Evolutionary conservation across 768 basidiomycete species (phyloP).

Genomic region (Suillus bovinus): DNA sequence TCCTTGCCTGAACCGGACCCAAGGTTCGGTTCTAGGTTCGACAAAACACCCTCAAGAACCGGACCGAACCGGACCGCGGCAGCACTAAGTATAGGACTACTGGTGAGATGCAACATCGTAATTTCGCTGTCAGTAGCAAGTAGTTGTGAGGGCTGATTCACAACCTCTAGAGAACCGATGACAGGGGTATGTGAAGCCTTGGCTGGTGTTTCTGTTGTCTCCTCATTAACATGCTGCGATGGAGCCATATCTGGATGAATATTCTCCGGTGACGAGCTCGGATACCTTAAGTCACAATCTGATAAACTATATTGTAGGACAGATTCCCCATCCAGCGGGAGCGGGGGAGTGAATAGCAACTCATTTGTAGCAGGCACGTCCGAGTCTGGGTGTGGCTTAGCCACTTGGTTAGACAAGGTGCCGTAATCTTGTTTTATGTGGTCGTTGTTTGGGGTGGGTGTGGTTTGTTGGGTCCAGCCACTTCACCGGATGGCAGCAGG

Average conservation of each 20-base stretch:
- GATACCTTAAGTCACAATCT: neutral
- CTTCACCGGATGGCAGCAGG: neutral
- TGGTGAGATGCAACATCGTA: neutral
- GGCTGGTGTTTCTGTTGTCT: neutral
- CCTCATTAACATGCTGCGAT: neutral
- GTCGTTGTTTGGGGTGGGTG: too few relatives aligned
- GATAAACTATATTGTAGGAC: neutral
- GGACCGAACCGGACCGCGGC: neutral
- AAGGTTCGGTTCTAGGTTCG: too few relatives aligned
- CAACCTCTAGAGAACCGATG: neutral
- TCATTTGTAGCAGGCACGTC: neutral
- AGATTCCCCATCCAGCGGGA: neutral
- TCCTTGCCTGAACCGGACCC: too few relatives aligned
- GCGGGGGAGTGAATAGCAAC: neutral
- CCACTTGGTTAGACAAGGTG: too few relatives aligned
- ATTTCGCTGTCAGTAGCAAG: neutral
- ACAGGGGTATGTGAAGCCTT: neutral
- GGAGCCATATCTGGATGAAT: neutral
- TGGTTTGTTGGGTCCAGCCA: neutral
- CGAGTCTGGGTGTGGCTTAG: neutral
- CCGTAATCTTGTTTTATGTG: neutral
- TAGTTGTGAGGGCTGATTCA: neutral
- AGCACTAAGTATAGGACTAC: neutral
- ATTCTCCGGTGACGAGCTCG: constrained; percentile 2
- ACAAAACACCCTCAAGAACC: too few relatives aligned